Conservation (phyloP, 768 basidiomycete genomes). For the Suillus discolor region DNA sequence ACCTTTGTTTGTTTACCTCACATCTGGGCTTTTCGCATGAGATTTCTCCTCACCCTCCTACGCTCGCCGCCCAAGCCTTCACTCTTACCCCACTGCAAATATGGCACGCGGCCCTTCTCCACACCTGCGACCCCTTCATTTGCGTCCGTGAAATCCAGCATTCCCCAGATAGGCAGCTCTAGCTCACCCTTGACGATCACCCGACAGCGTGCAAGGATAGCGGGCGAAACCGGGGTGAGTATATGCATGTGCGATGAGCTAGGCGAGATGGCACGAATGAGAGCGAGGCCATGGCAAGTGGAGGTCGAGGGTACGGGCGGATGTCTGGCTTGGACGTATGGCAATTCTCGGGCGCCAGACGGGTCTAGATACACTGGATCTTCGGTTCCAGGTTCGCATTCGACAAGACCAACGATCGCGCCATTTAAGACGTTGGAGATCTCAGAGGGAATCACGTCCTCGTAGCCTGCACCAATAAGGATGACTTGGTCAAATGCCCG, state of each 20-base stretch:
- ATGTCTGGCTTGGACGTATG: conserved; percentile 59
- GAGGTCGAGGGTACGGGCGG: conserved; percentile 63
- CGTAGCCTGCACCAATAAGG: conserved; percentile 71
- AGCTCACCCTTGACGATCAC: conserved; percentile 84
- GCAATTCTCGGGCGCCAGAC: conserved; percentile 29
- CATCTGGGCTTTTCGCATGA: conserved; percentile 83
- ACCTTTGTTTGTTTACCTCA: conserved; percentile 29
- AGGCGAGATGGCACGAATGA: conserved; percentile 62
- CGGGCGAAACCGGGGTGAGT: conserved; percentile 73
- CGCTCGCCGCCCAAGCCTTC: conserved; percentile 74
- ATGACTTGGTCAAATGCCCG: conserved; percentile 64
- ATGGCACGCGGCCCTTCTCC: conserved; percentile 66
- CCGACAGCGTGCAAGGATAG: conserved; percentile 42
- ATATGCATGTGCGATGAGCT: conserved; percentile 55
- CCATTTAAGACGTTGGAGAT: conserved; percentile 75
- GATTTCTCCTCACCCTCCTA: conserved; percentile 76
- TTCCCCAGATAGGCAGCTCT: conserved; percentile 85
- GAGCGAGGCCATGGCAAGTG: conserved; percentile 71
- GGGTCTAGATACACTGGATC: neutral
- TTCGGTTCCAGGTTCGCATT: conserved; percentile 34
- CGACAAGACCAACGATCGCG: conserved; percentile 76
- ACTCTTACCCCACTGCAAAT: conserved; percentile 73
- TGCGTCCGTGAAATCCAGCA: conserved; percentile 68
- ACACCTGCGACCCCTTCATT: conserved; percentile 50
- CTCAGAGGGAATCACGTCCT: conserved; percentile 77